Percentiles rank a stretch among this genome's conserved stretches.
These are phyloP conservation scores for Dispira parvispora DNA, from an alignment of 192 early-diverging fungal species.

Conservation along the genomic window DNA sequence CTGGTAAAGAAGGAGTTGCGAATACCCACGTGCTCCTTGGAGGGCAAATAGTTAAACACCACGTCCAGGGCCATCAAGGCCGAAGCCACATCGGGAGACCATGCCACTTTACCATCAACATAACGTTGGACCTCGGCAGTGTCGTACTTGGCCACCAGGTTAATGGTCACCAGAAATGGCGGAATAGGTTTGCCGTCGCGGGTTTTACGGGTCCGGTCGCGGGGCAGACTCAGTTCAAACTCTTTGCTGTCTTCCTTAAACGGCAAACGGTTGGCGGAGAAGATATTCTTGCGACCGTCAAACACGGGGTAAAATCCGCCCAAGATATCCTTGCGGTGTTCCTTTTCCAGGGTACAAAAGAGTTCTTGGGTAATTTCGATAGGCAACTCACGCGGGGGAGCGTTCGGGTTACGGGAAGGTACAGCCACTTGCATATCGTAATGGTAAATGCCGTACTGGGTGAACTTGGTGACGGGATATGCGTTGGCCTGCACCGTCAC, in stretches of 20 bases:
- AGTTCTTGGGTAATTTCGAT: constrained; percentile 52
- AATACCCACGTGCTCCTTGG: constrained; percentile 55
- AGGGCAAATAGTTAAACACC: constrained; percentile 65
- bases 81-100: constrained; percentile 16
- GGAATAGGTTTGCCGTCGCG: constrained; percentile 23
- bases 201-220: neutral
- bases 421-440: constrained; percentile 72
- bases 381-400: constrained; percentile 39
- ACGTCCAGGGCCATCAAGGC: constrained; percentile 59
- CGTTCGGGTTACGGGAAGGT: constrained; percentile 17
- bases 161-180: constrained; percentile 34
- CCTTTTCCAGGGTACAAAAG: constrained; percentile 41
- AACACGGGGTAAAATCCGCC: constrained; percentile 48
- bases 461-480: constrained; percentile 51
- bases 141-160: constrained; percentile 35
- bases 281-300: constrained; percentile 71
- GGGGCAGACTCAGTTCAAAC: constrained; percentile 30
- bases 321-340: constrained; percentile 32
- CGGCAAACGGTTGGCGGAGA: constrained; percentile 33
- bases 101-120: constrained; percentile 12
- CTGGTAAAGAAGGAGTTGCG: constrained; percentile 85
- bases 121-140: constrained; percentile 24
- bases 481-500: constrained; percentile 52
- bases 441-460: constrained; percentile 56
- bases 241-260: constrained; percentile 32